phyloP scores from a whole-genome alignment of 2,329 filamentous ascomycete genomes.

The Penicillium sp. region DNA sequence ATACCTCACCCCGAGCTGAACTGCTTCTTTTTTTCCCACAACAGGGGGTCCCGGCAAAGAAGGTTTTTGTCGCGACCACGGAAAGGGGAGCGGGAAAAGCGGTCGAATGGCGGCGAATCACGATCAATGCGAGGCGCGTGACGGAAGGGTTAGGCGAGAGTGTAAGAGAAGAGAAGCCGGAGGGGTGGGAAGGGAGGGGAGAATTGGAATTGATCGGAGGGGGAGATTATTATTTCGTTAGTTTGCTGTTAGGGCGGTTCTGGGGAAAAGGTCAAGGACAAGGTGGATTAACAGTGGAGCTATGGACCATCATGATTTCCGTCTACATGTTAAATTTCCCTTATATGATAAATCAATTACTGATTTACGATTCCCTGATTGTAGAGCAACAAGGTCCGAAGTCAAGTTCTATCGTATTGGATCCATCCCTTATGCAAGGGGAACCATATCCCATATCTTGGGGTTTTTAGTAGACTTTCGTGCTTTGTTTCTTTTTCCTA shows the following conservation, averaged over 20 bases:
- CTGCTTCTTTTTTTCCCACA: neutral
- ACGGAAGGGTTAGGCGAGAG: neutral
- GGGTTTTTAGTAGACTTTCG: neutral
- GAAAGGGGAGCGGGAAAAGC: slow-evolving; percentile 5
- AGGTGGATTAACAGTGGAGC: slow-evolving; percentile 17
- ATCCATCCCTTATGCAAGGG: slow-evolving; percentile 4
- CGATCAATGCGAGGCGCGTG: neutral
- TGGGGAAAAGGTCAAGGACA: slow-evolving; percentile 17
- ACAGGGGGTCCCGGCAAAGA: neutral
- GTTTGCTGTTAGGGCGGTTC: slow-evolving; percentile 16
- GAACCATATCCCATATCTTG: slow-evolving; percentile 1
- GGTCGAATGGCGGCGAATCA: slow-evolving; percentile 1
- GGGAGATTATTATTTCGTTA: slow-evolving; percentile 20
- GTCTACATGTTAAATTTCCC: neutral
- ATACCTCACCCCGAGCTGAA: slow-evolving; percentile 1
- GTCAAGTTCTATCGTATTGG: neutral
- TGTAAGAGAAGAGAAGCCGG: neutral
- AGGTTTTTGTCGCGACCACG: slow-evolving; percentile 1
- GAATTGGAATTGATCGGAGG: slow-evolving; percentile 1
- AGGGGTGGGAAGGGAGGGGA: neutral
- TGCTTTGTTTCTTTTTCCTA: neutral
- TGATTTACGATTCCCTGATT: neutral
- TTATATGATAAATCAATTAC: neutral
- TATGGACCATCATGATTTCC: slow-evolving; percentile 4
- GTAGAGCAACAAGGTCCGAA: too few relatives aligned